Conservation (phyloP, 257 asterid species). For the Lycium ferocissimum region DNA sequence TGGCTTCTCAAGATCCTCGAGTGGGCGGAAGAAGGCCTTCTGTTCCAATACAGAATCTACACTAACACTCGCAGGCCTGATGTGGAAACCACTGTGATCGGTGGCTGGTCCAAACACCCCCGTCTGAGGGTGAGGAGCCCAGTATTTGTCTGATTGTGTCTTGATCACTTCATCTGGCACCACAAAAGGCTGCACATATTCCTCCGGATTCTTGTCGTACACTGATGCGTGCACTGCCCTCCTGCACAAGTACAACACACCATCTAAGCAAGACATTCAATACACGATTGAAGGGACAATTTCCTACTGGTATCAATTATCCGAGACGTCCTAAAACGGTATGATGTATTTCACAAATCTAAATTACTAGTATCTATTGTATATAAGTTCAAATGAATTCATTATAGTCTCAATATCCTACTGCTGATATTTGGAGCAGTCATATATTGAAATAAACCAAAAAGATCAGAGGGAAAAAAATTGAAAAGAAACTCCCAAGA, state of each 20-base stretch:
- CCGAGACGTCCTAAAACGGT: too few species aligned
- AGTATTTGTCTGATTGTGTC: conserved; percentile 56
- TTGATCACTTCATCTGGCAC: conserved; percentile 70
- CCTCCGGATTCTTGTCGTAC: conserved; percentile 88
- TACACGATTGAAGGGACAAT: not conserved
- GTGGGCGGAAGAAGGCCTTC: conserved; percentile 82
- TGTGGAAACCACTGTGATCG: conserved; percentile 45
- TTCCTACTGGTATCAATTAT: too few species aligned
- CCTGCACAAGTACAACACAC: conserved; percentile 41
- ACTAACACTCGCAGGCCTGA: conserved; percentile 17
- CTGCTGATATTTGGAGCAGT: not conserved
- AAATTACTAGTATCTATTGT: too few species aligned
- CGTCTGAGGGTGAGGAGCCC: conserved; percentile 89
- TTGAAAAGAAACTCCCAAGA: too few species aligned
- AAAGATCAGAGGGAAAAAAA: too few species aligned
- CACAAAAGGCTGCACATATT: conserved; percentile 46
- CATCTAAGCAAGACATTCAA: not conserved
- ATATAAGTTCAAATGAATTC: too few species aligned
- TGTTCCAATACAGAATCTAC: conserved; percentile 77
- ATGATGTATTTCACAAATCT: too few species aligned
- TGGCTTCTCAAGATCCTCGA: conserved; percentile 86
- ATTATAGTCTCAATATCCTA: too few species aligned
- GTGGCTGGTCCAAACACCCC: conserved; percentile 86
- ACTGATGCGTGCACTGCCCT: conserved; percentile 74
- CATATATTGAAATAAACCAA: not conserved